A percentile compares a stretch with the other conserved stretches of the same genome.
Evolutionary conservation across 169 alveolate genomes (phyloP).

Genomic region (Neospora caninum): DNA sequence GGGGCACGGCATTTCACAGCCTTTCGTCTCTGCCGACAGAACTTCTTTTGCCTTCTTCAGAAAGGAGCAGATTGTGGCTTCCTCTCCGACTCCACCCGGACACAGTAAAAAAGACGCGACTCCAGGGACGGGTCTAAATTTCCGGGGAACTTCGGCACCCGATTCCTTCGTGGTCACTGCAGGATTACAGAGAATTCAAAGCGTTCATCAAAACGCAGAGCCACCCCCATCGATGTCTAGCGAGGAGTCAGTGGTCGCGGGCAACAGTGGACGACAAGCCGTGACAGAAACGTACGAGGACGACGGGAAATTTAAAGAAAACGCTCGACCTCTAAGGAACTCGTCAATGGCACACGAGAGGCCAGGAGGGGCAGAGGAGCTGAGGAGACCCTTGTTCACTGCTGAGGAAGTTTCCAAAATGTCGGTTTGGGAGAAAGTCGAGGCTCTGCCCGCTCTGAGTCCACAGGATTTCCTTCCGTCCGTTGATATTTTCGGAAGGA

Average conservation of each 20-base stretch:
- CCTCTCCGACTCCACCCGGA: neutral
- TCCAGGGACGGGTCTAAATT: neutral
- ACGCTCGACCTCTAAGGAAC: neutral
- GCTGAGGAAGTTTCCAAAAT: conserved; percentile 8
- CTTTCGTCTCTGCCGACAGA: neutral
- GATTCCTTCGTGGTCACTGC: neutral
- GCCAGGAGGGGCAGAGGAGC: neutral
- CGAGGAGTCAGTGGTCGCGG: neutral
- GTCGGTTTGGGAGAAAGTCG: conserved; percentile 56
- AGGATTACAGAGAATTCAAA: neutral
- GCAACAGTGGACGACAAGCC: neutral
- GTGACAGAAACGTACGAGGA: neutral
- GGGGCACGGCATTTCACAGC: neutral
- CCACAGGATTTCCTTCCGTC: conserved; percentile 59
- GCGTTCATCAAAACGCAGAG: neutral
- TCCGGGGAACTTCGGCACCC: neutral
- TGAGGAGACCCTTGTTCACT: neutral
- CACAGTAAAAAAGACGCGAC: neutral
- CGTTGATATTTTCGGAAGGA: conserved; percentile 29
- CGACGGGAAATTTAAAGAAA: neutral
- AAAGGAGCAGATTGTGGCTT: neutral
- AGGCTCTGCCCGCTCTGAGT: conserved; percentile 50
- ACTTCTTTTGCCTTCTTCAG: neutral
- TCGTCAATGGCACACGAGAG: neutral
- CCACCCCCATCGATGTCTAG: neutral